These are phyloP conservation scores for Chaetomium fimeti DNA, from an alignment of 495 filamentous ascomycete genomes.

Conservation along the genomic window DNA sequence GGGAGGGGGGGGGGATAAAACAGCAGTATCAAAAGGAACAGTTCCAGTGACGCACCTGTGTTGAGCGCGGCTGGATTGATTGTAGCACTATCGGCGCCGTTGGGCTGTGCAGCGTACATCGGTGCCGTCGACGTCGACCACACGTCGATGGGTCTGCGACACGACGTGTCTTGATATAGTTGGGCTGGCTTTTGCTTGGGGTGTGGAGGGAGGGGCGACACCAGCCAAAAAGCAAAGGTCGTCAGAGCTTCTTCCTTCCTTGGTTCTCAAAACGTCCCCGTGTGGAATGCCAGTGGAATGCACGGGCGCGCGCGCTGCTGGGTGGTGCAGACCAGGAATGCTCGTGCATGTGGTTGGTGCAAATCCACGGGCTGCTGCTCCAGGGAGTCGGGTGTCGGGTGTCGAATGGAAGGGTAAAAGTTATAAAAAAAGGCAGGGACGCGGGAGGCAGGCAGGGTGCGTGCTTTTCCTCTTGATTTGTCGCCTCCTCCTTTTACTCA, in stretches of 20 bases:
- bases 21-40: conserved; percentile 5
- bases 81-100: conserved; percentile 57
- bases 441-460: conserved; percentile 12
- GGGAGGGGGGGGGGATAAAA: not conserved
- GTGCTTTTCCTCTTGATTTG: conserved; percentile 23
- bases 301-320: conserved; percentile 44
- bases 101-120: conserved; percentile 57
- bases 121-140: conserved; percentile 44
- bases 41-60: conserved; percentile 45
- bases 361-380: conserved; percentile 31
- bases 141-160: conserved; percentile 48
- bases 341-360: conserved; percentile 42
- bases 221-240: conserved; percentile 28
- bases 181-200: conserved; percentile 36
- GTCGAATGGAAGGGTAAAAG: conserved; percentile 5
- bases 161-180: conserved; percentile 60
- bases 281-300: conserved; percentile 47
- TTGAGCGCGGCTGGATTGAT: conserved; percentile 57
- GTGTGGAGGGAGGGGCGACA: conserved; percentile 35
- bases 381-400: conserved; percentile 24
- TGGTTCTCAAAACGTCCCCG: conserved; percentile 1
- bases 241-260: conserved; percentile 22
- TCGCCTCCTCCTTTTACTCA: conserved; percentile 17
- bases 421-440: conserved; percentile 6
- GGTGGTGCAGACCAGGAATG: conserved; percentile 37